Evolutionary conservation across 148 eudicot species (phyloP).

Genomic region (Cornus controversa): DNA sequence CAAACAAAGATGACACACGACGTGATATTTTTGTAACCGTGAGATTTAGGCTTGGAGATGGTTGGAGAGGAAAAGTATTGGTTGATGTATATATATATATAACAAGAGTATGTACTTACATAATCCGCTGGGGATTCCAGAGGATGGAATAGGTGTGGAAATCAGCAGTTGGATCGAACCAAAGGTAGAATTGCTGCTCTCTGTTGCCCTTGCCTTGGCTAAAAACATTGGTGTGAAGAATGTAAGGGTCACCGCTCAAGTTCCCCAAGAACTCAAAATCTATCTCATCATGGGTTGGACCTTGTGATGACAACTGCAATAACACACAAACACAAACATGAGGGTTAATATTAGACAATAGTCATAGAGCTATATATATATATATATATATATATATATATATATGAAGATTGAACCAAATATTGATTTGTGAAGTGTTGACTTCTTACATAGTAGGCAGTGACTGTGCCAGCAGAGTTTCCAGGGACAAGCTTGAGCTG

Average conservation of each 20-base stretch:
- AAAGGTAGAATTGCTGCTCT: slow-evolving; percentile 25
- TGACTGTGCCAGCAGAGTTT: slow-evolving; percentile 32
- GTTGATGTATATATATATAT: too few species aligned
- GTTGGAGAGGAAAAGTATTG: too few species aligned
- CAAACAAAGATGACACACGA: too few species aligned
- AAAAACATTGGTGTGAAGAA: slow-evolving; percentile 29
- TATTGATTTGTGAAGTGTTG: too few species aligned
- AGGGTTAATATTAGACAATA: too few species aligned
- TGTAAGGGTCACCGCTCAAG: slow-evolving; percentile 25
- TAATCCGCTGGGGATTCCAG: slow-evolving; percentile 26
- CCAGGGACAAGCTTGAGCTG: slow-evolving; percentile 29
- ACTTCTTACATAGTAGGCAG: slow-evolving; percentile 31
- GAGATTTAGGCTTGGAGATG: too few species aligned
- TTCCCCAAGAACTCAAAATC: slow-evolving; percentile 34
- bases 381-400: too few species aligned
- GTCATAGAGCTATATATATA: too few species aligned
- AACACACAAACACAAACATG: too few species aligned
- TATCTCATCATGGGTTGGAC: slow-evolving; percentile 28
- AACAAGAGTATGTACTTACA: slow-evolving; percentile 12
- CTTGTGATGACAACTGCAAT: slow-evolving; percentile 24
- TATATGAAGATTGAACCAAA: neutral
- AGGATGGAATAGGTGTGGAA: slow-evolving; percentile 24
- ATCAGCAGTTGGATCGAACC: slow-evolving; percentile 26
- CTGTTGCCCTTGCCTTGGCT: slow-evolving; percentile 23
- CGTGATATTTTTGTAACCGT: too few species aligned